phyloP scores from a whole-genome alignment of 2,329 filamentous ascomycete genomes.

The Dichotomopilus funicola region DNA sequence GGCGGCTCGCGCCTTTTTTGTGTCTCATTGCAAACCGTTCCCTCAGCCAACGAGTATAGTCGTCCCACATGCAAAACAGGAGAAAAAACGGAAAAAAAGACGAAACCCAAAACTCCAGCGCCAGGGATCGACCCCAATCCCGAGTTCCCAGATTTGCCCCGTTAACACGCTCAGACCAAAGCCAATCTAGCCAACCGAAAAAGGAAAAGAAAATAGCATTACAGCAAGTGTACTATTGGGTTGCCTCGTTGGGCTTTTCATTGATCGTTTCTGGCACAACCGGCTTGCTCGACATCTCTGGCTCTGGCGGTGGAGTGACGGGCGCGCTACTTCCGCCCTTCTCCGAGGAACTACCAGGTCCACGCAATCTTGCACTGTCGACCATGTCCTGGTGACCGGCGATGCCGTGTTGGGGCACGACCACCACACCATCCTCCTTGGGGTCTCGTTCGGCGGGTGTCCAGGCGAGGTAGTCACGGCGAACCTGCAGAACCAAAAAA shows the following conservation, averaged over 20 bases:
- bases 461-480: slow-evolving; percentile 83
- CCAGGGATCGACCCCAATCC: neutral
- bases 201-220: neutral
- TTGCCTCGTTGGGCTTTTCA: slow-evolving; percentile 7
- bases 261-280: neutral
- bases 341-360: neutral
- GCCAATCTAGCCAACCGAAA: neutral
- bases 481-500: slow-evolving; percentile 35
- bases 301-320: slow-evolving; percentile 11
- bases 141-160: neutral
- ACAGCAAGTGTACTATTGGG: neutral
- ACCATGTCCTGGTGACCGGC: slow-evolving; percentile 59
- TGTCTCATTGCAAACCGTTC: no score
- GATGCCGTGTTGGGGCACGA: slow-evolving; percentile 66
- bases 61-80: no score
- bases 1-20: neutral
- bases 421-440: slow-evolving; percentile 48
- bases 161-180: neutral
- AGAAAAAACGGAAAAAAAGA: neutral
- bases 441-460: slow-evolving; percentile 67
- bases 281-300: neutral
- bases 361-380: slow-evolving; percentile 14
- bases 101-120: neutral
- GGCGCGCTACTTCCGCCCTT: slow-evolving; percentile 6
- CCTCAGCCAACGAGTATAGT: no score